Conservation (phyloP, 1,284 basidiomycete species). For the Boletellus deceptivus region DNA sequence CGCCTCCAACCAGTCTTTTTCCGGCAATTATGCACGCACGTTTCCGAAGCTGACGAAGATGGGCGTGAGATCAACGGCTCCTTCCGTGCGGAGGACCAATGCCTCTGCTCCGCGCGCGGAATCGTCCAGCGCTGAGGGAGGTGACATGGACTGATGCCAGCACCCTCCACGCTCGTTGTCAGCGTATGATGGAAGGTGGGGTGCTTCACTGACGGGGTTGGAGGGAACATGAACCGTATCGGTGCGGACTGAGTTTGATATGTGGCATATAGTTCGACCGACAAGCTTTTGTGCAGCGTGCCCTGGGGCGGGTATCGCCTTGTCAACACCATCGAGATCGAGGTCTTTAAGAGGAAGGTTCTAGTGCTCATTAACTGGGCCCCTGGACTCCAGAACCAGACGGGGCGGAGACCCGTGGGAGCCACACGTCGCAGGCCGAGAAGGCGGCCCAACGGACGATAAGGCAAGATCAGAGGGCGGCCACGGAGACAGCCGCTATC, state of each 20-base stretch:
- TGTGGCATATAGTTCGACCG: neutral
- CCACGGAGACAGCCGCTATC: conserved; percentile 9
- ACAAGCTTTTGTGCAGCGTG: neutral
- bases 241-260: neutral
- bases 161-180: conserved; percentile 11
- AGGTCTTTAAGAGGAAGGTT: neutral
- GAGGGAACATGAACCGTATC: conserved; percentile 1
- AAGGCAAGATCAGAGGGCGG: conserved; percentile 7
- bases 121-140: conserved; percentile 32
- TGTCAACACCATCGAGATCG: conserved; percentile 3
- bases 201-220: neutral
- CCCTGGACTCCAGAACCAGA: neutral
- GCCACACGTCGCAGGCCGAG: conserved; percentile 2
- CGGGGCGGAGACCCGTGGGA: neutral
- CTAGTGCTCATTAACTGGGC: neutral
- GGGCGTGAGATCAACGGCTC: conserved; percentile 20
- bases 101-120: conserved; percentile 31
- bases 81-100: conserved; percentile 29
- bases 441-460: conserved; percentile 5
- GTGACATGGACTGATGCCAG: conserved; percentile 21
- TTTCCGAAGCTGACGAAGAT: conserved; percentile 19
- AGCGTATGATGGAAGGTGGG: neutral
- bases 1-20: neutral
- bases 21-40: conserved; percentile 3
- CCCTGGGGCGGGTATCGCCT: conserved; percentile 1